A percentile compares a stretch with the other conserved stretches of the same genome.
phyloP scores from a whole-genome alignment of 2,329 filamentous ascomycete genomes.

The Sclerotinia trifoliorum region DNA sequence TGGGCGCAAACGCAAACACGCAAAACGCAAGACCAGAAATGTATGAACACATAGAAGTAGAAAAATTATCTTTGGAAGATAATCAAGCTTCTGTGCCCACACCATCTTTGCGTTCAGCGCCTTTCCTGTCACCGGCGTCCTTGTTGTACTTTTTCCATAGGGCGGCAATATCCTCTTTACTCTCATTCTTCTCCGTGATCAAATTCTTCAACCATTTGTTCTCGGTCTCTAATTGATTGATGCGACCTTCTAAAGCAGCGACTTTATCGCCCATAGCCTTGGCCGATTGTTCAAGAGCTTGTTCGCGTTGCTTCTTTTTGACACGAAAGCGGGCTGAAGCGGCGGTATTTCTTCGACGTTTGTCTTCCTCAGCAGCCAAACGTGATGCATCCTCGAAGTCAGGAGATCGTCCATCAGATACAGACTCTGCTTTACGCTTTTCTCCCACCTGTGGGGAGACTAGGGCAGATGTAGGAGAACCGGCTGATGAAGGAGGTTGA shows the following conservation, averaged over 20 bases:
- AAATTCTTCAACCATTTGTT: conserved; percentile 81
- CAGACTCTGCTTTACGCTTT: conserved; percentile 39
- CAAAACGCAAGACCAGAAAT: background rate
- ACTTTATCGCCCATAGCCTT: conserved; percentile 85
- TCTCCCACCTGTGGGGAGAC: conserved; percentile 33
- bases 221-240: conserved; percentile 76
- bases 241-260: conserved; percentile 66
- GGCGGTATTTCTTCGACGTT: conserved; percentile 83
- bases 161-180: conserved; percentile 44
- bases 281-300: conserved; percentile 75
- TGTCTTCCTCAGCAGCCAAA: conserved; percentile 80
- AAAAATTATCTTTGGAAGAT: conserved; percentile 3
- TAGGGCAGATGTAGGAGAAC: conserved; percentile 32
- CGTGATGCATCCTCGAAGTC: conserved; percentile 69
- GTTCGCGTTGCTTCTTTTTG: conserved; percentile 95
- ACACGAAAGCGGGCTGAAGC: conserved; percentile 85
- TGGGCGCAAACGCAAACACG: conserved; percentile 25
- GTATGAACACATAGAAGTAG: background rate
- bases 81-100: conserved; percentile 37
- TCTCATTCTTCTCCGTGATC: conserved; percentile 75
- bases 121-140: conserved; percentile 38
- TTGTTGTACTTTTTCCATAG: conserved; percentile 44
- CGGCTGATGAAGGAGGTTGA: conserved; percentile 28
- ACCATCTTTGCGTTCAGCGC: conserved; percentile 38
- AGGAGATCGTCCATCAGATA: conserved; percentile 40